These are phyloP conservation scores for Takashimella koratensis DNA, from an alignment of 1,284 basidiomycete species.

Conservation along the genomic window DNA sequence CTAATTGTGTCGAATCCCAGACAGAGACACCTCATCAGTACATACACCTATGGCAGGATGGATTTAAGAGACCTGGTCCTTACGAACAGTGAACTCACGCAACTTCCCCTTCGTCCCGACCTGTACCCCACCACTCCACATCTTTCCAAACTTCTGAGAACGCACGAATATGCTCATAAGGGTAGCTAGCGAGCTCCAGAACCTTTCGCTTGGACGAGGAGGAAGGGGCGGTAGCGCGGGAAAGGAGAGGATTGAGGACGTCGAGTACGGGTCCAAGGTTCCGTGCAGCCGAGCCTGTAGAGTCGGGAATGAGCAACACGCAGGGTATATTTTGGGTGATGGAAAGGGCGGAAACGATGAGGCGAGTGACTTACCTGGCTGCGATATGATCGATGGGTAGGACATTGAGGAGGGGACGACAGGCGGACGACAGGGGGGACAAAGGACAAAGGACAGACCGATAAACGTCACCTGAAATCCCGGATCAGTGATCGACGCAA, in stretches of 20 bases:
- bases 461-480: no score
- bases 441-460: no score
- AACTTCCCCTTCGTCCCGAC: conserved; percentile 22
- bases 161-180: conserved; percentile 29
- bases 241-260: conserved; percentile 21
- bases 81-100: conserved; percentile 11
- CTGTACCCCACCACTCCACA: conserved; percentile 29
- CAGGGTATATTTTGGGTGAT: neutral
- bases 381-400: conserved; percentile 33
- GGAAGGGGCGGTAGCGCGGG: neutral
- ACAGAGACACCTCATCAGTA: neutral
- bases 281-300: conserved; percentile 27
- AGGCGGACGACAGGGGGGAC: no score
- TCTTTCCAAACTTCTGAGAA: conserved; percentile 23
- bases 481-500: no score
- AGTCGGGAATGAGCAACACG: conserved; percentile 1
- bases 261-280: conserved; percentile 29
- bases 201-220: conserved; percentile 5
- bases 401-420: no score
- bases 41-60: no score
- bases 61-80: no score
- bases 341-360: neutral
- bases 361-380: conserved; percentile 20
- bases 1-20: neutral
- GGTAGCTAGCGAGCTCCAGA: conserved; percentile 33